phyloP scores from a whole-genome alignment of 2,329 filamentous ascomycete species.

The Microcyclospora pomicola region DNA sequence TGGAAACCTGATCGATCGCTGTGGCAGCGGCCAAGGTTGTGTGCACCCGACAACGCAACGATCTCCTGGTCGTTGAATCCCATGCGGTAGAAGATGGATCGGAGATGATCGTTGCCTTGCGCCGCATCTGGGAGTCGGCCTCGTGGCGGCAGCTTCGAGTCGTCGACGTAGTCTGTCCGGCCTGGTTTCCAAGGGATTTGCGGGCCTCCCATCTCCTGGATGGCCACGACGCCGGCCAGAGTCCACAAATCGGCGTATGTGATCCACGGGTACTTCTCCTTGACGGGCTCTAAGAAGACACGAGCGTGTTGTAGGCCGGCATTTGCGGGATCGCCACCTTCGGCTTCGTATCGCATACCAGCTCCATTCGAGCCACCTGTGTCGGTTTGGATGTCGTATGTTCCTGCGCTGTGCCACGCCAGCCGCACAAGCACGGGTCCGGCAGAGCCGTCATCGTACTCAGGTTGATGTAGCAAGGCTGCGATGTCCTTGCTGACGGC shows the following conservation, averaged over 20 bases:
- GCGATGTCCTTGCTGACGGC: slow-evolving; percentile 11
- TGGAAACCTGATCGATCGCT: slow-evolving; percentile 43
- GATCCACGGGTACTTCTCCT: slow-evolving; percentile 46
- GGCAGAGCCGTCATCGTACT: slow-evolving; percentile 51
- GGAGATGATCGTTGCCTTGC: slow-evolving; percentile 41
- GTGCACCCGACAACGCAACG: slow-evolving; percentile 42
- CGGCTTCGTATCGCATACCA: slow-evolving; percentile 51
- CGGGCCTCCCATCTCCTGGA: slow-evolving; percentile 48
- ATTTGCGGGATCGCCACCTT: slow-evolving; percentile 52
- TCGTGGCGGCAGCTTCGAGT: slow-evolving; percentile 43
- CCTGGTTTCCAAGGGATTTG: slow-evolving; percentile 43
- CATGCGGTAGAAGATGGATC: slow-evolving; percentile 45
- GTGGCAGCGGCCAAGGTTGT: slow-evolving; percentile 44
- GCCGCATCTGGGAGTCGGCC: slow-evolving; percentile 43
- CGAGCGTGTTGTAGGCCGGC: slow-evolving; percentile 50
- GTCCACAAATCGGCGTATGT: slow-evolving; percentile 55
- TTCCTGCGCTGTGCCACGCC: slow-evolving; percentile 52
- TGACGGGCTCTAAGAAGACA: slow-evolving; percentile 50
- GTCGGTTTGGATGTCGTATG: slow-evolving; percentile 44
- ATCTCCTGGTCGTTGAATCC: slow-evolving; percentile 48
- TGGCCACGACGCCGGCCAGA: slow-evolving; percentile 44
- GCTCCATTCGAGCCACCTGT: slow-evolving; percentile 53
- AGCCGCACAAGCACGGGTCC: slow-evolving; percentile 50
- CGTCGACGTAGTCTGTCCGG: slow-evolving; percentile 48
- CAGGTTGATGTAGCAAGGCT: slow-evolving; percentile 33